Percentiles rank a stretch among this genome's conserved stretches.
Evolutionary conservation across 2,329 filamentous ascomycete species (phyloP).

Genomic region (Tolypocladium pustulatum): DNA sequence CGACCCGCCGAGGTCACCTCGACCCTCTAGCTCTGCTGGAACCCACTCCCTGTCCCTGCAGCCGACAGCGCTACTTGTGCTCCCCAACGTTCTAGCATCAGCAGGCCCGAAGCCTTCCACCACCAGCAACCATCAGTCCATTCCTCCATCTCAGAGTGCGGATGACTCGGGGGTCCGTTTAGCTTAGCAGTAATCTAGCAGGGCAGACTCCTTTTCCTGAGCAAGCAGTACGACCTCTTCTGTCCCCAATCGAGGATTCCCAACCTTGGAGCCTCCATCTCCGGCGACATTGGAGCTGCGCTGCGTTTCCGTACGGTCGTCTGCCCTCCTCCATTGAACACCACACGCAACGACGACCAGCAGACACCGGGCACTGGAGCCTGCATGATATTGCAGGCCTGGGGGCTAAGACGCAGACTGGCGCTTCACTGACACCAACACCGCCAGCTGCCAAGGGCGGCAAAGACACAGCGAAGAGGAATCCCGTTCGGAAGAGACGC

Average conservation of each 20-base stretch:
- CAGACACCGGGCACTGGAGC: neutral
- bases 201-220: neutral
- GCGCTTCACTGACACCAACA: neutral
- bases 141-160: neutral
- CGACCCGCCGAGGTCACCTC: too few relatives aligned
- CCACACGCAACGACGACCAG: neutral
- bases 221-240: neutral
- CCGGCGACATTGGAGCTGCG: neutral
- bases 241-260: neutral
- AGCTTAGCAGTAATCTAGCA: neutral
- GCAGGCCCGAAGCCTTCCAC: neutral
- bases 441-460: neutral
- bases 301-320: neutral
- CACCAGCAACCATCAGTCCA: neutral
- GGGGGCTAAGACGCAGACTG: neutral
- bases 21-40: neutral
- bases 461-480: neutral
- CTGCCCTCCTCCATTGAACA: too few relatives aligned
- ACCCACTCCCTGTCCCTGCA: neutral
- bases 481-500: neutral
- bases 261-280: neutral
- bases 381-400: neutral
- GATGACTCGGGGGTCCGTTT: neutral
- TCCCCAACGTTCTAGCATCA: neutral
- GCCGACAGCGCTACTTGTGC: neutral